Evolutionary conservation across 2,329 filamentous ascomycete genomes (phyloP), one percentile per base, ranked within the genome.

Genomic region (Rosellinia necatrix): DNA sequence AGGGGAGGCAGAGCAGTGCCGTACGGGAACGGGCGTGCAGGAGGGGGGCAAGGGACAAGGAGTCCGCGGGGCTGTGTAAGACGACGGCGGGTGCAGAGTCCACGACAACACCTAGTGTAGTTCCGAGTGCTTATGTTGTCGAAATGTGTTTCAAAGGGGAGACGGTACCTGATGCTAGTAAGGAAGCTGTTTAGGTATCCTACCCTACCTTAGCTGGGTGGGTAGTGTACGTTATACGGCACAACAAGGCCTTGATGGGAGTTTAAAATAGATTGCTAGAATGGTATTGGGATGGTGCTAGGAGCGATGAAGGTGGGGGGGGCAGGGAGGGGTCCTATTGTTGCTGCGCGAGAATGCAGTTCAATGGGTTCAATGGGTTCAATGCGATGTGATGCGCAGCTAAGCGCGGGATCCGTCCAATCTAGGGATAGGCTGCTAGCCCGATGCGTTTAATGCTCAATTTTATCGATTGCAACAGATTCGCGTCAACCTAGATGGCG

Each of bases 231-330:
- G n/a, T n/a, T n/a, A n/a, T n/a, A n/a, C n/a, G n/a, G n/a, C n/a
- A n/a, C n/a, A n/a, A n/a, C n/a, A n/a, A n/a, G 19, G 19, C 27
- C 27, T 42, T 32, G 48, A n/a, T 27, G 6, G 49, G 29, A 40
- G 56, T 59, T 58, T 59, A 59, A 59, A 59, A 59, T 59, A 59
- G 56, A 59, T 52, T 52, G 24, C 48, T 37, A n/a, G 41, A 37
- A 17, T 41, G 38, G 17, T 42, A 34, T 21, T 34, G 25, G 46
- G 29, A 35, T 24, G 25, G 10, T n/a, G n/a, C n/a, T n/a, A 34
- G 15, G 29, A 27, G 21, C 27, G 15, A 29, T 5, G 3, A 19
- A 13, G 27, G 27, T 13, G 25, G 12, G 27, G 10, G n/a, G 24
- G n/a, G 27, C 19, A 24, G 24, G n/a, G 27, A 19, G 44, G 37